Evolutionary conservation across 139 green algal species (phyloP), one percentile per base, ranked within the genome.

Genomic region (Asterochloris sp.): DNA sequence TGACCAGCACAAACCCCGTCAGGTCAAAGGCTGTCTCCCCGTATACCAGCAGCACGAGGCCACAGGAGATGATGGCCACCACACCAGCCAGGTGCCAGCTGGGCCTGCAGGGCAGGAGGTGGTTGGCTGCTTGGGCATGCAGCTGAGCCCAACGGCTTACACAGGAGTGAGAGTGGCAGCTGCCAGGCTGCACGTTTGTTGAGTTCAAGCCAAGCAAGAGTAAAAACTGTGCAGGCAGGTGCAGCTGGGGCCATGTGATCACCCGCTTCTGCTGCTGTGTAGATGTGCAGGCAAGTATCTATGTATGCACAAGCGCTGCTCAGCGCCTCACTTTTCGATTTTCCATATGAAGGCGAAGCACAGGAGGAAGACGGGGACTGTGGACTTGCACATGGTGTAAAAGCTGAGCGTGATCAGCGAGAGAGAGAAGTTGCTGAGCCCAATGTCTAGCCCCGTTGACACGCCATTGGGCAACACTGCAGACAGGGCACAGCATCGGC

Each of bases 341-440:
- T 93, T 83, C 95, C 93, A 97, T 0, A 94, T 63, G 87, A 99
- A 98, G 28, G 94, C 94, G 84, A 98, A 98, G 10, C 89, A 38
- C 27, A 99, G 91, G 78, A 99, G 89, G 89, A 98, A 99, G 13
- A 99, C 83, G 9, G 96, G 96, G 13, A 92, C 93, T 0, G 94
- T 95, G 47, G 91, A 95, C 87, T 97, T 97, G 92, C 94, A 98
- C 94, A 98, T 97, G 13, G 95, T 97, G 90, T 98, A 98, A 88
- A 98, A 98, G 73, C 82, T 91, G 17, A 98, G 88, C 27, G 93
- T 96, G 89, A 98, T 98, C 83, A 93, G 95, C 0, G 93, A 92
- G 23, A 99, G 85, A 10, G 91, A 95, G 74, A 93, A 93, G 82
- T 98, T 99, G 78, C 90, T 96, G 67, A 98, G 91, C 73, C 93